phyloP scores from a whole-genome alignment of 2,329 filamentous ascomycete species.

The Tolypocladium paradoxum region DNA sequence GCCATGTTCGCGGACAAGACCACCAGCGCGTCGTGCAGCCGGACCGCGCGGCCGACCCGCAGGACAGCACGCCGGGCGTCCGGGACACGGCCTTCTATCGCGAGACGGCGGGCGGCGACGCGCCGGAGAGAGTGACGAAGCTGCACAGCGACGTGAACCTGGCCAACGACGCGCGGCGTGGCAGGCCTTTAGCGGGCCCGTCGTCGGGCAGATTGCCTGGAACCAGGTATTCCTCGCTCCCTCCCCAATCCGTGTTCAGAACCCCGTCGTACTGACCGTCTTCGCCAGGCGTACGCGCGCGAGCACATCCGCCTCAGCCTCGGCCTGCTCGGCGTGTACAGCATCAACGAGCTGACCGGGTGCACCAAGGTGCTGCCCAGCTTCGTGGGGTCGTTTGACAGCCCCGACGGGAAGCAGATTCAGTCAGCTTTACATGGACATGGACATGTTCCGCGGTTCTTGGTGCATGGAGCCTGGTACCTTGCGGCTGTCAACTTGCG shows the following conservation, averaged over 20 bases:
- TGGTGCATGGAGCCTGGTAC: too few species aligned
- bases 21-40: conserved; percentile 32
- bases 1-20: conserved; percentile 39
- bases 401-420: neutral
- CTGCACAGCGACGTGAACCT: conserved; percentile 30
- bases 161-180: conserved; percentile 24
- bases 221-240: conserved; percentile 19
- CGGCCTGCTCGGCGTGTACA: conserved; percentile 42
- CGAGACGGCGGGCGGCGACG: conserved; percentile 17
- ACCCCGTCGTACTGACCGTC: neutral
- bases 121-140: conserved; percentile 23
- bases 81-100: conserved; percentile 41
- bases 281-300: conserved; percentile 30
- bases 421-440: too few species aligned
- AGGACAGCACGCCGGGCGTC: conserved; percentile 38
- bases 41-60: conserved; percentile 27
- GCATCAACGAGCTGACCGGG: conserved; percentile 41
- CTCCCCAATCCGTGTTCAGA: neutral
- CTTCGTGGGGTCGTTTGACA: neutral
- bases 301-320: conserved; percentile 41
- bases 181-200: conserved; percentile 17
- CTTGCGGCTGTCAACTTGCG: too few species aligned
- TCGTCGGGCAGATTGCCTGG: conserved; percentile 25
- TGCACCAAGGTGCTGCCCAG: conserved; percentile 32
- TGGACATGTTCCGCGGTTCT: too few species aligned